Percentiles rank a stretch among this genome's conserved stretches.
These are phyloP conservation scores for Cadophora gregata DNA, from an alignment of 2,329 filamentous ascomycete species.

Conservation along the genomic window DNA sequence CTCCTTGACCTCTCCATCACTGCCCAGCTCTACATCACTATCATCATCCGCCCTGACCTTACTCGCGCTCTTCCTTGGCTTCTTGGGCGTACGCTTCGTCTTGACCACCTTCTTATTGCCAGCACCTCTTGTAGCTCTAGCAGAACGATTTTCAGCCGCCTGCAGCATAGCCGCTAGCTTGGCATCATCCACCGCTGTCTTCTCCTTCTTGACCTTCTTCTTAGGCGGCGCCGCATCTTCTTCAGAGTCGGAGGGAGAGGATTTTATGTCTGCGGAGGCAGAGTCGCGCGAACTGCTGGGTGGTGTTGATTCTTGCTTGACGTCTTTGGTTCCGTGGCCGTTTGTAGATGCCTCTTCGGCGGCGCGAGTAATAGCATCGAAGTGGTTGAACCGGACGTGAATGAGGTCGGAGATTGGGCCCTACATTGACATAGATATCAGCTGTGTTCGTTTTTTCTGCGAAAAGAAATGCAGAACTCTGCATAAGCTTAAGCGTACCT, in stretches of 20 bases:
- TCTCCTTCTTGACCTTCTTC: slow-evolving; percentile 70
- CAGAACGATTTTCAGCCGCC: slow-evolving; percentile 82
- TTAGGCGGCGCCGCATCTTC: slow-evolving; percentile 48
- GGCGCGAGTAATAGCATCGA: slow-evolving; percentile 21
- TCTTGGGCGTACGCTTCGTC: slow-evolving; percentile 44
- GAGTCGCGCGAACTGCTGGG: slow-evolving; percentile 24
- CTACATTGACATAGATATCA: slow-evolving; percentile 43
- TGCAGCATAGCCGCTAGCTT: slow-evolving; percentile 86
- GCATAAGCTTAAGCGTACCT: slow-evolving; percentile 38
- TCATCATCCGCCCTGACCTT: slow-evolving; percentile 81
- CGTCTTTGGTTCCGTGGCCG: slow-evolving; percentile 22
- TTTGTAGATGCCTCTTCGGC: slow-evolving; percentile 28
- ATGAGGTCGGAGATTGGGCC: slow-evolving; percentile 59
- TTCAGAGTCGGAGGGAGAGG: slow-evolving; percentile 39
- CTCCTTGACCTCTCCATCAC: slow-evolving; percentile 61
- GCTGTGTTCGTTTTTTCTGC: not conserved
- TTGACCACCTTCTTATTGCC: slow-evolving; percentile 54
- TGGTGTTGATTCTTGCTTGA: slow-evolving; percentile 33
- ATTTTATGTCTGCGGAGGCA: slow-evolving; percentile 16
- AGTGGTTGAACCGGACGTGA: slow-evolving; percentile 58
- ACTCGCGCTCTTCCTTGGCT: slow-evolving; percentile 69
- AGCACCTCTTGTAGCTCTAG: slow-evolving; percentile 76
- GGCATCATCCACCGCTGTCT: slow-evolving; percentile 75
- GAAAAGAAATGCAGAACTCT: not conserved
- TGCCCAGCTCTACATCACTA: slow-evolving; percentile 73